Evolutionary conservation across 177 flowering plant species (phyloP), one percentile per base, ranked within the genome.

Genomic region (Vitis hybrid): DNA sequence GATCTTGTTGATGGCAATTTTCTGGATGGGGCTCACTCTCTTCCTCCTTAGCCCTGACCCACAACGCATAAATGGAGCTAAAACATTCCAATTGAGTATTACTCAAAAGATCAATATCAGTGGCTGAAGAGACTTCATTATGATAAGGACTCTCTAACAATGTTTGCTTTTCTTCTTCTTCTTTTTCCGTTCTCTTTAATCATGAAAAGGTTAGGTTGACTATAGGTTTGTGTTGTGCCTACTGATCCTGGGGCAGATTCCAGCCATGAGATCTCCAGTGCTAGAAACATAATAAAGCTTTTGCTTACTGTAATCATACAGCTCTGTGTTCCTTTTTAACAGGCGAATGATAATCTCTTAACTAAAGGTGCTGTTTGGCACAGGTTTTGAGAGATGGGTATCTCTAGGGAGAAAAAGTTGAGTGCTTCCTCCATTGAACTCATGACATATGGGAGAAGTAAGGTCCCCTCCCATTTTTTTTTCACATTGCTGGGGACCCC

Each of bases 141-240:
- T 70, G 18, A n/a, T 56, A 2, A 21, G 27, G 14, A 9, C 6
- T 32, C n/a, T 41, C 17, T 53, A 52, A 6, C 24, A 18, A 49
- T 32, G 63, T 55, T 46, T n/a, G 5, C 15, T 35, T 11, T 8
- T 8, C 4, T 6, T 5, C 11, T 32, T 56, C 17, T 13, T 11
- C 8, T 7, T 52, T 2, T 51, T 24, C 18, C 30, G 3, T 53
- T 35, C 60, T 15, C 64, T 60, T 52, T 68, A 74, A 67, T 68
- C 53, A 74, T 74, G 64, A 68, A 63, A 73, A 73, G 53, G 41
- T 27, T 68, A 46, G 57, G 61, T 74, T 69, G 73, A 70, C 77
- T 65, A 59, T 51, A 32, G 62, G 3, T 57, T 32, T 68, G 66
- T 61, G 2, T 55, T 12, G 63, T 50, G 63, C 51, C 64, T 72